Evolutionary conservation across 208 protist genomes (phyloP), one percentile per base, ranked within the genome.

Genomic region (Crithidia expoeki): DNA sequence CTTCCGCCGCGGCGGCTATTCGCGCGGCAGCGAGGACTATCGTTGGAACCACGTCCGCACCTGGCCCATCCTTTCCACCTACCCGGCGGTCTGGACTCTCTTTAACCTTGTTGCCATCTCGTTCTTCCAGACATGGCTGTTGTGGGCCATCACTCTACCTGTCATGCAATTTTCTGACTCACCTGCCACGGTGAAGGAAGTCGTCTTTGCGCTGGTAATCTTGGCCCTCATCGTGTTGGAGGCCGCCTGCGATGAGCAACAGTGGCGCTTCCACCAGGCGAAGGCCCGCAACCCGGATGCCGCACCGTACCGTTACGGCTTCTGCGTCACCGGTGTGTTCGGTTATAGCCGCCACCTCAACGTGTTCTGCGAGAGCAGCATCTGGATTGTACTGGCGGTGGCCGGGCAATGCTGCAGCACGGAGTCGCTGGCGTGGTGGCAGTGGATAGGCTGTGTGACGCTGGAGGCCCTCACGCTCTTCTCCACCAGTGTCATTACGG

Each of bases 291-390:
- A 51, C 1, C 55, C 46, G 2, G 66, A 50, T 7, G 52, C 23
- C 14, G 38, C 32, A 0, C 64, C 60, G n/a, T 81, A 84, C 49
- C 62, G 72, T 46, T 81, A 85, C 71, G 80, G 83, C 33, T 92
- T 91, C 73, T 87, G 85, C 58, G 71, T 91, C n/a, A 88, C 78
- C 7, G 88, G 88, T 19, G 61, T 83, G 25, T 94, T 94, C 72
- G 85, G 86, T 44, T 88, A 89, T 74, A 90, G 83, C 56, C 79
- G 89, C 3, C 85, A 94, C 72, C 59, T 89, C 19, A 94, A 94
- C 58, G 80, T 94, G 10, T 92, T 89, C 52, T 89, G 80, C 51
- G 89, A 94, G 73, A 65, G 62, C 42, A 76, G 46, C 12, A 68
- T 94, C 34, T 94, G 89, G 86, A 12, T 90, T 2, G 65, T 63